Conservation (phyloP, 2,329 filamentous ascomycete species). For the Stemphylium beticola region DNA sequence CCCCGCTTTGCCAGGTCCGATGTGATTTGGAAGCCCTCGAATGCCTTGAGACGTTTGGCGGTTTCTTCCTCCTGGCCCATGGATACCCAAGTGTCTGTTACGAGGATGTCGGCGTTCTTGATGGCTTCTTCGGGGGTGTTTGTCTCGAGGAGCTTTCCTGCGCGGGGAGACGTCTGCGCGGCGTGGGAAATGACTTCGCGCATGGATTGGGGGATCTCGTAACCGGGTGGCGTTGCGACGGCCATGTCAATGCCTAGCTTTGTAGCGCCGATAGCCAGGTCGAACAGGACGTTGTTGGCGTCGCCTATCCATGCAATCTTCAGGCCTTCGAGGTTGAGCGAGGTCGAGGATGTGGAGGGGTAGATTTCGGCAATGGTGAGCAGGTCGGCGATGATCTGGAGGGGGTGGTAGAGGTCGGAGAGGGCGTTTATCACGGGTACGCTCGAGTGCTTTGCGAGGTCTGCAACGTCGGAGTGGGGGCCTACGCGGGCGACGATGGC, state of each 20-base stretch:
- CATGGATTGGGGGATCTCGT: slow-evolving; percentile 80
- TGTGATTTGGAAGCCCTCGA: slow-evolving; percentile 91
- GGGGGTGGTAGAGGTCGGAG: slow-evolving; percentile 88
- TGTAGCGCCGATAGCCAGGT: slow-evolving; percentile 83
- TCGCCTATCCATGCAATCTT: slow-evolving; percentile 97
- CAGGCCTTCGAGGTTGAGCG: slow-evolving; percentile 76
- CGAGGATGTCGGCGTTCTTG: slow-evolving; percentile 83
- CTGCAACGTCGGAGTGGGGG: slow-evolving; percentile 57
- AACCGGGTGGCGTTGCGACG: slow-evolving; percentile 85
- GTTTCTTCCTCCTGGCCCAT: slow-evolving; percentile 96
- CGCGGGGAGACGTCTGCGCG: slow-evolving; percentile 60
- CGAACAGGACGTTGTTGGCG: slow-evolving; percentile 95
- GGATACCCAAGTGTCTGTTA: slow-evolving; percentile 97
- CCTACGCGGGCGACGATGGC: slow-evolving; percentile 59
- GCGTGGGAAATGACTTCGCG: slow-evolving; percentile 72
- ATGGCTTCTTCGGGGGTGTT: slow-evolving; percentile 83
- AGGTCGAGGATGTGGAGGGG: slow-evolving; percentile 54
- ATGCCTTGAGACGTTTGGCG: slow-evolving; percentile 76
- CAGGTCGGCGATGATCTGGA: slow-evolving; percentile 94
- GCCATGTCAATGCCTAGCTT: slow-evolving; percentile 87
- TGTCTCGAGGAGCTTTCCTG: slow-evolving; percentile 76
- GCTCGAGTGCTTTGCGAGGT: slow-evolving; percentile 55
- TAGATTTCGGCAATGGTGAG: slow-evolving; percentile 86
- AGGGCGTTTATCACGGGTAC: slow-evolving; percentile 65
- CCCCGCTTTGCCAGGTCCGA: slow-evolving; percentile 81